These are phyloP conservation scores for Talaromyces adpressus DNA, from an alignment of 495 filamentous ascomycete species.

Conservation along the genomic window DNA sequence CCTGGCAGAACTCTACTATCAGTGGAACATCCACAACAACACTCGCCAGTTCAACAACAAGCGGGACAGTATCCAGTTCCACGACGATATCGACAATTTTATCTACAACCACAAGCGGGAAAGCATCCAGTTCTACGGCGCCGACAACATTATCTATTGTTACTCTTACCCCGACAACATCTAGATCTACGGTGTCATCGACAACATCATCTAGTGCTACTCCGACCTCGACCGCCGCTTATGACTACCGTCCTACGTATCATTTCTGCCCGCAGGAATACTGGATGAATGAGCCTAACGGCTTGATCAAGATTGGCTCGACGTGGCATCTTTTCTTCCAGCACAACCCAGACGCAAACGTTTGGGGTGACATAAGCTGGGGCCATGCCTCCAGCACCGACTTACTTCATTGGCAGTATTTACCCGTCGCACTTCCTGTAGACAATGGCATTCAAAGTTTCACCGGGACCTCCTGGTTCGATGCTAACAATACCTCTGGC, in stretches of 20 bases:
- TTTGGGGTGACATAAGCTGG: constrained; percentile 49
- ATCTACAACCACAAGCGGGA: too few species aligned
- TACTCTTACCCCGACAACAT: neutral
- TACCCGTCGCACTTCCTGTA: constrained; percentile 42
- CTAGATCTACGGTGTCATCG: neutral
- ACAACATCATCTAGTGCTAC: neutral
- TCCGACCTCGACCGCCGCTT: neutral
- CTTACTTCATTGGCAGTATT: constrained; percentile 47
- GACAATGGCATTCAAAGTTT: constrained; percentile 35
- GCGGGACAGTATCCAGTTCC: too few species aligned
- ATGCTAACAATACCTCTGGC: constrained; percentile 45
- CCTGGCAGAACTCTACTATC: neutral
- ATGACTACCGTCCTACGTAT: neutral
- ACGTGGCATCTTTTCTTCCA: neutral
- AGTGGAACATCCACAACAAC: too few species aligned
- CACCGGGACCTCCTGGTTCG: constrained; percentile 40
- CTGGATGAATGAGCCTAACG: constrained; percentile 55
- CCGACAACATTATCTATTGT: too few species aligned
- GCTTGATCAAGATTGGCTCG: constrained; percentile 45
- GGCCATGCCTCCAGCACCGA: constrained; percentile 45
- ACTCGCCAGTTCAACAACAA: too few species aligned
- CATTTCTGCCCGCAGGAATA: constrained; percentile 44
- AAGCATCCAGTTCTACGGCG: too few species aligned
- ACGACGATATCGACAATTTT: too few species aligned
- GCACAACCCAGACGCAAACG: constrained; percentile 8